Evolutionary conservation across 257 asterid genomes (phyloP).

Genomic region (Nicotiana attenuata): DNA sequence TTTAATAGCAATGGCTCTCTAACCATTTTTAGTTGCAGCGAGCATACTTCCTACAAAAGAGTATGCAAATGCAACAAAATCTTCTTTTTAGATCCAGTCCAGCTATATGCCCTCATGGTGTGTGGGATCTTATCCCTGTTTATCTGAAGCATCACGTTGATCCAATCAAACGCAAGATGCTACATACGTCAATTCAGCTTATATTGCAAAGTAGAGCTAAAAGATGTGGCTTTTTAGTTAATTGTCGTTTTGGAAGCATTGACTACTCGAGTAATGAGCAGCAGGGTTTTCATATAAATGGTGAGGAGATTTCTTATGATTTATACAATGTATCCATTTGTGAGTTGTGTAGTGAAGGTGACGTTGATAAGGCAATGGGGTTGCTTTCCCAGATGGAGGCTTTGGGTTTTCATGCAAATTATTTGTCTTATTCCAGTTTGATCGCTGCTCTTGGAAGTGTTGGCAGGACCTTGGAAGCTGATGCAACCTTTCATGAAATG

Average conservation of each 20-base stretch:
- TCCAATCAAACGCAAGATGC: background rate
- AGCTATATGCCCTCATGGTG: background rate
- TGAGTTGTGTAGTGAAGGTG: slow-evolving; percentile 60
- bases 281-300: background rate
- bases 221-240: slow-evolving; percentile 5
- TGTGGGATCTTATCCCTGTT: background rate
- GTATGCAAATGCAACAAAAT: background rate
- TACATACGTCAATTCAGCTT: background rate
- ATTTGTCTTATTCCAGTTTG: slow-evolving; percentile 40
- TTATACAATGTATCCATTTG: slow-evolving; percentile 44
- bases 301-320: slow-evolving; percentile 54
- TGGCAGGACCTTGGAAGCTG: slow-evolving; percentile 86
- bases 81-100: background rate
- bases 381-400: slow-evolving; percentile 81
- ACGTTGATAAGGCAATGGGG: slow-evolving; percentile 65
- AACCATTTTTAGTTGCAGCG: background rate
- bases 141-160: background rate
- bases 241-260: background rate
- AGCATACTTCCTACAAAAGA: background rate
- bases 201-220: slow-evolving; percentile 1
- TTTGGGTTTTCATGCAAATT: slow-evolving; percentile 51
- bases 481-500: slow-evolving; percentile 77
- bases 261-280: slow-evolving; percentile 12
- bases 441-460: slow-evolving; percentile 56
- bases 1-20: background rate